phyloP scores from a whole-genome alignment of 495 filamentous ascomycete genomes.

The Penicillium manginii region DNA sequence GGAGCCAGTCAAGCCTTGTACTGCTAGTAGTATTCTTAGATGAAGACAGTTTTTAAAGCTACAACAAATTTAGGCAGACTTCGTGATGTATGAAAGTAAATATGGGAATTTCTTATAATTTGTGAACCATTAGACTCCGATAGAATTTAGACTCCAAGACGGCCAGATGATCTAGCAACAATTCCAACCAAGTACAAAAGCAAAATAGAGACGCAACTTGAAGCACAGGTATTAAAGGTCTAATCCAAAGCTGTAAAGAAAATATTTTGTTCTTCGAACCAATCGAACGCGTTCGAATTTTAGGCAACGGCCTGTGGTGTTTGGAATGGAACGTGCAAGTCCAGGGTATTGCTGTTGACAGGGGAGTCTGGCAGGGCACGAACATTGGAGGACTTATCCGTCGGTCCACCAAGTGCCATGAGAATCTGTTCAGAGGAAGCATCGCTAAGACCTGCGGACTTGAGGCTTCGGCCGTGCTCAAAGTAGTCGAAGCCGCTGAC shows the following conservation, averaged over 20 bases:
- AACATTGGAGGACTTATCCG: constrained; percentile 13
- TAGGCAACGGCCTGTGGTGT: constrained; percentile 15
- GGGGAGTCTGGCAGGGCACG: constrained; percentile 9
- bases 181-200: neutral
- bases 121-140: neutral
- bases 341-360: constrained; percentile 6
- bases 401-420: constrained; percentile 61
- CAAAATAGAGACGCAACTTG: neutral
- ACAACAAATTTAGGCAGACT: no score
- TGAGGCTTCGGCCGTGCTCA: constrained; percentile 84
- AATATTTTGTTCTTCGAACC: neutral
- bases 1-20: no score
- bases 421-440: constrained; percentile 79
- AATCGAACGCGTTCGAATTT: neutral
- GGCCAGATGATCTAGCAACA: neutral
- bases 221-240: neutral
- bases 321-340: constrained; percentile 14
- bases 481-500: constrained; percentile 67
- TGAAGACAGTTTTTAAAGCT: no score
- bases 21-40: no score
- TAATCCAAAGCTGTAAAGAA: neutral
- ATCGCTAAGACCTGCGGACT: constrained; percentile 72
- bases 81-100: neutral
- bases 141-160: neutral
- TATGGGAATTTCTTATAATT: neutral